phyloP scores from a whole-genome alignment of 257 asterid genomes.

The Perilla frutescens region DNA sequence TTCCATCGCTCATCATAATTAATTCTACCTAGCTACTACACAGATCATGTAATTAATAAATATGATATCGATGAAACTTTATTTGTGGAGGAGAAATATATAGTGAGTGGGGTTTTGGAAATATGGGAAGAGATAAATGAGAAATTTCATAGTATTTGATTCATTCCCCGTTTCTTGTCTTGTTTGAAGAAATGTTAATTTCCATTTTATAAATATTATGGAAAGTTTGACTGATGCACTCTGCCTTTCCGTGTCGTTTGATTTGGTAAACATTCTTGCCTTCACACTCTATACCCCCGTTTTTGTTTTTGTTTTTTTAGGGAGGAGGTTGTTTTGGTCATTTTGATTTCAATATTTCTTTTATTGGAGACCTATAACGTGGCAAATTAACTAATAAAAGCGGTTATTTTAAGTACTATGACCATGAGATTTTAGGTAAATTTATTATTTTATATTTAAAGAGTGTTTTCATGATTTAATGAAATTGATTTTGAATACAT shows the following conservation, averaged over 20 bases:
- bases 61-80: too few relatives aligned
- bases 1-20: slow-evolving; percentile 41
- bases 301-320: too few relatives aligned
- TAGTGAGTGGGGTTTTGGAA: too few relatives aligned
- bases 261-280: slow-evolving; percentile 37
- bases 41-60: too few relatives aligned
- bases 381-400: not conserved
- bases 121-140: too few relatives aligned
- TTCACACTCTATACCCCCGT: slow-evolving; percentile 28
- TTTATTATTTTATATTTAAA: too few relatives aligned
- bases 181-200: slow-evolving; percentile 6
- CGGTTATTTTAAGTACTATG: too few relatives aligned
- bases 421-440: too few relatives aligned
- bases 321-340: slow-evolving; percentile 12
- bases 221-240: slow-evolving; percentile 35
- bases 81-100: too few relatives aligned
- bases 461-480: too few relatives aligned
- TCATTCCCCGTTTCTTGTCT: slow-evolving; percentile 6
- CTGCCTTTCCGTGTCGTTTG: slow-evolving; percentile 27
- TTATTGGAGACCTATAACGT: not conserved
- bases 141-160: slow-evolving; percentile 38
- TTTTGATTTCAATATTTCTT: not conserved
- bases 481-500: too few relatives aligned
- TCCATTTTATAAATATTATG: not conserved
- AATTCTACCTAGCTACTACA: not conserved